phyloP scores from a whole-genome alignment of 1,284 basidiomycete genomes.

The Psilocybe mexicana region DNA sequence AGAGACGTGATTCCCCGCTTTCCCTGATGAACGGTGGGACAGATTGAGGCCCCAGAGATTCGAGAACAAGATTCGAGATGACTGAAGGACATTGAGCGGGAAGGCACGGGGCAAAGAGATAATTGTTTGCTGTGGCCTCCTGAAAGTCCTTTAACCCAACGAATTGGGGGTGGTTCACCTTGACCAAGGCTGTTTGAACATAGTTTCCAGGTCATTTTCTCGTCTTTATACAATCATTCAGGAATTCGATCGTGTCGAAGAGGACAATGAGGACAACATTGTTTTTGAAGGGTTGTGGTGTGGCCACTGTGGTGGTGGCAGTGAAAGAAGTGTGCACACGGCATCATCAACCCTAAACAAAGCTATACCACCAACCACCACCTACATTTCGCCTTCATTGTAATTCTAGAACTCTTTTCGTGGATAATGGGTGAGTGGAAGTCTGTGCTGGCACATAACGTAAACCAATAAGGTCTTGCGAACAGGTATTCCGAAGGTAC shows the following conservation, averaged over 20 bases:
- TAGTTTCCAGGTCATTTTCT: too few species aligned
- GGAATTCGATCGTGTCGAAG: too few species aligned
- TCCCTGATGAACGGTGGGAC: background rate
- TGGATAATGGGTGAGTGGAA: constrained; percentile 34
- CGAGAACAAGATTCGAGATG: background rate
- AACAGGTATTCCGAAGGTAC: constrained; percentile 62
- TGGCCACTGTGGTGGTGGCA: constrained; percentile 1
- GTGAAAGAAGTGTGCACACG: background rate
- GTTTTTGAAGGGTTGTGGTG: background rate
- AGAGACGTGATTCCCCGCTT: background rate
- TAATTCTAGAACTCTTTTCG: constrained; percentile 4
- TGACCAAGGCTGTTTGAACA: too few species aligned
- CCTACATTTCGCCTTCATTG: constrained; percentile 10
- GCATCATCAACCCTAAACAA: constrained; percentile 11
- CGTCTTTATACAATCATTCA: too few species aligned
- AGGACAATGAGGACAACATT: background rate
- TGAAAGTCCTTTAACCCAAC: too few species aligned
- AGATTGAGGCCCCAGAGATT: background rate
- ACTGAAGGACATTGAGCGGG: background rate
- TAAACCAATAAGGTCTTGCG: constrained; percentile 5
- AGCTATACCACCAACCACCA: constrained; percentile 19
- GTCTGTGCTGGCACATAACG: background rate
- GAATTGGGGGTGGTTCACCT: too few species aligned
- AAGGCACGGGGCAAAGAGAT: background rate
- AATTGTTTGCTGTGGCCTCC: background rate